Evolutionary conservation across 352 stramenopile species (phyloP), one percentile per base, ranked within the genome.

Genomic region (Globisporangium parvum): DNA sequence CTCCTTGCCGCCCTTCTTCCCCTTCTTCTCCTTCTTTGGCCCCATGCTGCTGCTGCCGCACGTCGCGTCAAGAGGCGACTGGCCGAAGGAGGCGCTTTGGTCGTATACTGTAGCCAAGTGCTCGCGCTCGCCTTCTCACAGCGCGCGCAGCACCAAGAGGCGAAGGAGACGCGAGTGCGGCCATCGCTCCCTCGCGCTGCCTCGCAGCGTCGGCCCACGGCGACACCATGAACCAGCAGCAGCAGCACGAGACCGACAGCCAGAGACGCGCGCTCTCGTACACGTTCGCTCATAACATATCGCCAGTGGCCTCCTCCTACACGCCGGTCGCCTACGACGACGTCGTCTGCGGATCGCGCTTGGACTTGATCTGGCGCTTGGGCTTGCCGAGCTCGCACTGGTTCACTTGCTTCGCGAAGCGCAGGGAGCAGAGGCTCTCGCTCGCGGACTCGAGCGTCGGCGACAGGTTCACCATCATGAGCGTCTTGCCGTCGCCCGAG

Each of bases 401-500:
- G 73, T 98, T 98, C 14, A 98, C 95, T 66, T 96, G 79, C 55
- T 91, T 78, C 1, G 97, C 97, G 69, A 99, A 99, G 23, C 96
- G 81, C 39, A 99, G 73, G 45, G 96, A 99, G 69, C 96, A 99
- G 8, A 99, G 72, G 66, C 92, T 98, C 70, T 99, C 97, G 57
- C 85, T 86, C 45, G 91, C 90, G 47, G 95, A 98, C 55, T 96
- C 91, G 10, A 88, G 77, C 20, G 96, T 99, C 3, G 98, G 97
- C 64, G 93, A 98, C 31, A 99, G 71, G 69, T 99, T 99, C 42
- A 99, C 97, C 84, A 99, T 98, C 97, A 99, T 99, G 41, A 99
- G 80, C 60, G 96, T 98, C 79, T 99, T 99, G 42, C 97, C 96
- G 75, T 99, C 96, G 12, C 97, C 97, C 59, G 94, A 98, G 6